Conservation (phyloP, 1,139 yeast species). For the Torulaspora globosa region DNA sequence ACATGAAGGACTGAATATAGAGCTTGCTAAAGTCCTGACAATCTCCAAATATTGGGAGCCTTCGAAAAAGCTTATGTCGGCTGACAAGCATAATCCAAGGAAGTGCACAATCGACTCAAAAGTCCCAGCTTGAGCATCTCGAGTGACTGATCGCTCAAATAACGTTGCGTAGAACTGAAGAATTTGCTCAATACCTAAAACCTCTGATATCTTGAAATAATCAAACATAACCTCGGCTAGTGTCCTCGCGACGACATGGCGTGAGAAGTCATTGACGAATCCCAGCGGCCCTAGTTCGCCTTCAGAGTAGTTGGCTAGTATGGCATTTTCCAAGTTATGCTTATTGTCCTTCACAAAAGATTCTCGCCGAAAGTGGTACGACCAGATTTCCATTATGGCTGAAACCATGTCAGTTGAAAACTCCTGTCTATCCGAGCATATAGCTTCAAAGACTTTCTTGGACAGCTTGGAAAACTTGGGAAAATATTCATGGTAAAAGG, state of each 20-base stretch:
- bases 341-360: slow-evolving; percentile 25
- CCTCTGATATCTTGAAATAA: slow-evolving; percentile 19
- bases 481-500: slow-evolving; percentile 18
- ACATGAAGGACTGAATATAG: slow-evolving; percentile 18
- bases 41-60: slow-evolving; percentile 29
- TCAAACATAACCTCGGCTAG: slow-evolving; percentile 37
- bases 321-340: slow-evolving; percentile 14
- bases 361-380: slow-evolving; percentile 23
- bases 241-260: slow-evolving; percentile 34
- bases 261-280: slow-evolving; percentile 32
- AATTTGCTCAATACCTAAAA: slow-evolving; percentile 23
- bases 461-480: slow-evolving; percentile 30
- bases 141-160: slow-evolving; percentile 27
- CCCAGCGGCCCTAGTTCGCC: slow-evolving; percentile 31
- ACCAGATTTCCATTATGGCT: slow-evolving; percentile 27
- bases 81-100: slow-evolving; percentile 27
- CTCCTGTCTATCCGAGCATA: slow-evolving; percentile 23
- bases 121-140: slow-evolving; percentile 34
- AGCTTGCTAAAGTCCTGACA: slow-evolving; percentile 20
- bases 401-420: slow-evolving; percentile 29
- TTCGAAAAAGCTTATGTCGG: slow-evolving; percentile 29
- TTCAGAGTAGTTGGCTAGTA: slow-evolving; percentile 25
- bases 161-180: slow-evolving; percentile 33
- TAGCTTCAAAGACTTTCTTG: slow-evolving; percentile 23
- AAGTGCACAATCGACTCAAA: slow-evolving; percentile 39